These are phyloP conservation scores for Tinospora cordifolia DNA, from an alignment of 164 flowering plant species.

Conservation along the genomic window DNA sequence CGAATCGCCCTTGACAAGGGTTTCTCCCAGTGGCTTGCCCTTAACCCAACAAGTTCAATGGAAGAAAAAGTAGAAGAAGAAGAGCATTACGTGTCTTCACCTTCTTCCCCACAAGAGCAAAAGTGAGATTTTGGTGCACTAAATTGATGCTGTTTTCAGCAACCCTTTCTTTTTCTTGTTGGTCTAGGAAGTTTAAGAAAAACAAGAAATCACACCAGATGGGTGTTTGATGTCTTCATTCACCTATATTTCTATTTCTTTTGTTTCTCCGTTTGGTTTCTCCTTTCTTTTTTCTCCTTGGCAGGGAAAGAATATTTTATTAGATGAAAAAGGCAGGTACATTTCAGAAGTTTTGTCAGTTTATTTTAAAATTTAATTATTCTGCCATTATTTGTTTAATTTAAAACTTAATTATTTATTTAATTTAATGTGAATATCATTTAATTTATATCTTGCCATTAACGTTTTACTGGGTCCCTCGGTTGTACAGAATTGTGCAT, in stretches of 20 bases:
- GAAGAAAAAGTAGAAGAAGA: conserved; percentile 3
- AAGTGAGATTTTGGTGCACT: background rate
- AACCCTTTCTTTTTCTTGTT: too few species aligned
- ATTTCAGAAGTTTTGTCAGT: too few species aligned
- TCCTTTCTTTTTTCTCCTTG: background rate
- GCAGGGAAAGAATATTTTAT: too few species aligned
- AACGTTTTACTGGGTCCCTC: too few species aligned
- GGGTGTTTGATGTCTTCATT: background rate
- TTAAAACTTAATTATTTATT: too few species aligned
- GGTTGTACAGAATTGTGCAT: too few species aligned
- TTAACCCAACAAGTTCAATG: background rate
- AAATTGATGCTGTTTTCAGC: conserved; percentile 3
- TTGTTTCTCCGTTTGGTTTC: background rate
- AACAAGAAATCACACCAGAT: background rate
- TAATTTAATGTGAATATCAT: too few species aligned
- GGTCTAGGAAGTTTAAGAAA: conserved; percentile 5
- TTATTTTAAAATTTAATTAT: too few species aligned
- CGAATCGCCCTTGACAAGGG: conserved; percentile 30
- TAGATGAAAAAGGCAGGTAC: too few species aligned
- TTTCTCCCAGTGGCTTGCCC: conserved; percentile 9
- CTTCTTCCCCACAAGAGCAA: conserved; percentile 4
- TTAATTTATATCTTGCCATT: too few species aligned
- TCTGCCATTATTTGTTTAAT: too few species aligned
- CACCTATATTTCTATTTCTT: background rate
- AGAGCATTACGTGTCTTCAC: background rate